A percentile compares a stretch with the other conserved stretches of the same genome.
These are phyloP conservation scores for Schizochytrium sp. DNA, from an alignment of 108 stramenopile species.

Conservation along the genomic window DNA sequence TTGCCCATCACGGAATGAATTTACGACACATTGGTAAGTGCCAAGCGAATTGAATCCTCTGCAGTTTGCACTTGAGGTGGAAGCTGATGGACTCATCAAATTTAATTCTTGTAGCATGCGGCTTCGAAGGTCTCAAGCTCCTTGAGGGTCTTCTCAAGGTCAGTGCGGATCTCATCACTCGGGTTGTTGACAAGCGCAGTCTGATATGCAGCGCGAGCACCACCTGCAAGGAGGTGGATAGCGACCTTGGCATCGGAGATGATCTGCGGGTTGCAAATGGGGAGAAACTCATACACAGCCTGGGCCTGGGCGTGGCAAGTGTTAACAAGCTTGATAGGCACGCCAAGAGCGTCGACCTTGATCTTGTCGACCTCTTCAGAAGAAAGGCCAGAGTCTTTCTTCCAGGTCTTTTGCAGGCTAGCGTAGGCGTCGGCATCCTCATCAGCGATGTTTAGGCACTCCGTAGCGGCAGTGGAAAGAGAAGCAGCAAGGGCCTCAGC, in stretches of 20 bases:
- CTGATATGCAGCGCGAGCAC: conserved; percentile 57
- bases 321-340: conserved; percentile 36
- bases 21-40: no score
- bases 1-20: no score
- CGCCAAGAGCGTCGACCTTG: conserved; percentile 44
- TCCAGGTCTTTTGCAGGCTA: conserved; percentile 50
- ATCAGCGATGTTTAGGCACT: conserved; percentile 28
- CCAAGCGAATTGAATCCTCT: no score
- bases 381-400: conserved; percentile 47
- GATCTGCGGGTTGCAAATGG: conserved; percentile 57
- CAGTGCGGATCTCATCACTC: background rate
- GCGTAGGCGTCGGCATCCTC: conserved; percentile 49
- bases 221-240: conserved; percentile 47
- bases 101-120: conserved; percentile 5
- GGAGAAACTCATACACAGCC: conserved; percentile 33
- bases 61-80: no score
- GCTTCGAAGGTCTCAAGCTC: background rate
- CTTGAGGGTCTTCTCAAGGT: background rate
- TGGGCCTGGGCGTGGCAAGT: conserved; percentile 15
- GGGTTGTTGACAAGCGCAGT: conserved; percentile 45
- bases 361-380: conserved; percentile 39
- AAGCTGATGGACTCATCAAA: background rate
- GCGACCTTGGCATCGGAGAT: conserved; percentile 56
- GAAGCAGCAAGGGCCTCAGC: background rate
- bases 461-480: background rate